Base-by-base conservation (phyloP, 768 basidiomycete genomes). In the Tylopilus plumbeoviolaceoides region DNA sequence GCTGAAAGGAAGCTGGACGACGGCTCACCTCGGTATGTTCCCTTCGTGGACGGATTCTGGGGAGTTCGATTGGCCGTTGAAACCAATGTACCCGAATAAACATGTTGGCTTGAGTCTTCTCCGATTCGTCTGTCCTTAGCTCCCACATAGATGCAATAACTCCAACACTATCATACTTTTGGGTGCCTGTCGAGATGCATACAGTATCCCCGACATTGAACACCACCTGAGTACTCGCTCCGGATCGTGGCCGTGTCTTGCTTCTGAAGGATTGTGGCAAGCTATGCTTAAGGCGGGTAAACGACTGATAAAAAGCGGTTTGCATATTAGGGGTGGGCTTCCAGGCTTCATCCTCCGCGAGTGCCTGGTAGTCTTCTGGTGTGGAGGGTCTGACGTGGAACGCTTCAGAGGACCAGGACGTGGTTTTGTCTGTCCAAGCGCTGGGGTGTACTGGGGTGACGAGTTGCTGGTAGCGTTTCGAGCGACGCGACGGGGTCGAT, bases 141-240 rank as follows among this genome's bases (percentile, higher is more conserved):
- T 85, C 79, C 85, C 87, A 90, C 74, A 91, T 80, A 0, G 84
- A 74, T n/a, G 80, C 71, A 44, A 91, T 83, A 39, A 89, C 82
- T 5, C 80, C 89, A 47, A 89, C 71, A 56, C 87, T 89, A 0
- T 82, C 80, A 11, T 73, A 72, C 31, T 64, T 73, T 18, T 68
- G 72, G 5, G 75, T 60, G 7, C 64, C 62, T 2, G 78, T 76
- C 41, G 79, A 72, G 18, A 91, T 73, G 33, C 83, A 74, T 3
- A 91, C 80, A 0, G 85, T 82, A 63, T 90, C 86, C 1, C 89
- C 89, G 7, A 87, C 67, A 2, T 59, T 65, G 60, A 79, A 90
- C 12, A 59, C 60, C 43, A 73, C n/a, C n/a, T 14, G 55, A 18
- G 48, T 44, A 11, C 14, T 53, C 14, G 39, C 27, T 40, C 45